Evolutionary conservation across 1,284 basidiomycete genomes (phyloP), one percentile per base, ranked within the genome.

Genomic region (Puccinia horiana): DNA sequence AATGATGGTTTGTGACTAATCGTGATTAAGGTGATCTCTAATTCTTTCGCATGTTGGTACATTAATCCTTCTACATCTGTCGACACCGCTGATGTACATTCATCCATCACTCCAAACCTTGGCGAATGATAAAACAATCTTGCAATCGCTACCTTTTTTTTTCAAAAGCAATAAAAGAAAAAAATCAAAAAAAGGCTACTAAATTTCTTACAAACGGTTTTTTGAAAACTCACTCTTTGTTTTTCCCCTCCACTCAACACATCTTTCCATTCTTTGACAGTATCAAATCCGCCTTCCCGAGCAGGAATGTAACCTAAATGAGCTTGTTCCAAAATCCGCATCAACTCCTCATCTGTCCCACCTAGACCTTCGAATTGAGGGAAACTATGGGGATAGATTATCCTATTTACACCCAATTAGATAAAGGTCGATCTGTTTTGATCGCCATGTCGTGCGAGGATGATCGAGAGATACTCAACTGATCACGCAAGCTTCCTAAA

Each of bases 51-150:
- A 84, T 94, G 92, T 86, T 96, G 93, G 88, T 98, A 98, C 94
- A 99, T 96, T 83, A 92, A 89, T 0, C 95, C 95, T 86, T 98
- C 96, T 29, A 98, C 95, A 86, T 98, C 96, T 81, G 94, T 95
- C 12, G 95, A 97, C 8, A 99, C 95, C 0, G 96, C 96, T 83
- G 93, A 95, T 5, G 96, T 98, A 88, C 94, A 96, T 87, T 98
- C 96, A 86, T 89, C 89, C 26, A 90, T 87, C 20, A 90, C 88
- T 12, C 85, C 92, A 86, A 92, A 93, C 35, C 65, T 86, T 0
- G 94, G 94, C 63, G 89, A 88, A 86, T 94, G 94, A 87, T 94
- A 95, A 86, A 95, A 93, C 54, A 94, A 91, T 40, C 94, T 89
- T 20, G 93, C 93, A 88, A 94, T 90, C 0, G 90, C 91, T 93